Evolutionary conservation across 148 eudicot genomes (phyloP), one percentile per base, ranked within the genome.

Genomic region (Diospyros lotus): DNA sequence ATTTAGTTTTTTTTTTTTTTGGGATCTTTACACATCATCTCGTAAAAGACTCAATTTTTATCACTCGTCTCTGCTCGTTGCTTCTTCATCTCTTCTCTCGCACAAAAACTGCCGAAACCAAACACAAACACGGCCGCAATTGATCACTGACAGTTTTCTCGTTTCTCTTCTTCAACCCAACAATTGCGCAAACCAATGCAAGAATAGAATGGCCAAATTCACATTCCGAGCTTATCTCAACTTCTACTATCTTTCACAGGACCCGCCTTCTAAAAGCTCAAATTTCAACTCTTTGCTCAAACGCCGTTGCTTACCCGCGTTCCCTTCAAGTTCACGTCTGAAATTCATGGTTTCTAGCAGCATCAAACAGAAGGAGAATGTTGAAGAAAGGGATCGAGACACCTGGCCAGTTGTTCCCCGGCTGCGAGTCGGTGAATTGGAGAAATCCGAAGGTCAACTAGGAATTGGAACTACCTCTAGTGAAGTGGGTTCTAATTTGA

Each of bases 131-230:
- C 28, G 58, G 48, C 56, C 11, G 45, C 12, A 9, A 48, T 73
- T 45, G 53, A 13, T 13, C 45, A 9, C 58, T 46, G 28, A 28
- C 12, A 15, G 28, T 51, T 11, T 12, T 18, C 55, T 43, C 9
- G 39, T 59, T 45, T 15, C 28, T 55, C 59, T 38, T 60, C 67
- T 10, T 52, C 55, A 2, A 40, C 68, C 39, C 52, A 28, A 28
- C 62, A 50, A 10, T 39, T 13, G 12, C 70, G 46, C 38, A 40
- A 53, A 14, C 60, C 2, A 11, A 7, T 12, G 42, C n/a, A 51
- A 74, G 10, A 28, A 28, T 28, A 28, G 28, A 72, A 89, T 87
- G 90, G 86, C 83, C 76, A 89, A 83, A 78, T 72, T 89, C 66
- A 74, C 81, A 48, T 41, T 82, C 7, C 73, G 70, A 79, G 71